A percentile compares a stretch with the other conserved stretches of the same genome.
Evolutionary conservation across 345 rosid genomes (phyloP).

Genomic region (Boechera divaricarpa): DNA sequence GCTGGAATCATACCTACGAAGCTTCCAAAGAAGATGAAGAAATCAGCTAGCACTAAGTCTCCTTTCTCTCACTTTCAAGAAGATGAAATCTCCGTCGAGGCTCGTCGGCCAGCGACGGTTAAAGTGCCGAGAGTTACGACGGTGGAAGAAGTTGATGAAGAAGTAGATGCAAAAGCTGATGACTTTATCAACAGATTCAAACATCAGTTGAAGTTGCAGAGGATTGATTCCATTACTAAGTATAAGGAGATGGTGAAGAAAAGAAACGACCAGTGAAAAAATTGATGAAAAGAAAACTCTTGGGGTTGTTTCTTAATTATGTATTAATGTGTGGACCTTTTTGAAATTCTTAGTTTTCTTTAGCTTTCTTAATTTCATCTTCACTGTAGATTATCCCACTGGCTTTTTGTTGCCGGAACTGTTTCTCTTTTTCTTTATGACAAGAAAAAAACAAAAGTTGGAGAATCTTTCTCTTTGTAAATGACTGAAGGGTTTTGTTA

Average conservation of each 20-base stretch:
- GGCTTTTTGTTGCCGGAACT: slow-evolving; percentile 12
- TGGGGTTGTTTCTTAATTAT: slow-evolving; percentile 31
- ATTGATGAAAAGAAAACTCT: not conserved
- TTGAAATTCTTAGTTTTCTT: slow-evolving; percentile 34
- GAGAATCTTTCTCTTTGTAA: not conserved
- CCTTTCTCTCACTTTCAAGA: slow-evolving; percentile 65
- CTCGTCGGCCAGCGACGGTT: slow-evolving; percentile 66
- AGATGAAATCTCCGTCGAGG: slow-evolving; percentile 51
- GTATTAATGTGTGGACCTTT: slow-evolving; percentile 1
- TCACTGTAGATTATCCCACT: slow-evolving; percentile 48
- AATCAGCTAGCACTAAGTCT: slow-evolving; percentile 75
- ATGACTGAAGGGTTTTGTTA: not conserved
- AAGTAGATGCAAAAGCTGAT: slow-evolving; percentile 83
- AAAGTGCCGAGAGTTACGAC: slow-evolving; percentile 50
- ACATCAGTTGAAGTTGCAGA: slow-evolving; percentile 75
- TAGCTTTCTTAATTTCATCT: slow-evolving; percentile 10
- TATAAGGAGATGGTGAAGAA: slow-evolving; percentile 60
- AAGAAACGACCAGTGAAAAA: slow-evolving; percentile 41
- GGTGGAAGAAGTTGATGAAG: slow-evolving; percentile 57
- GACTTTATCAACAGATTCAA: slow-evolving; percentile 76
- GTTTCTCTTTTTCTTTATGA: not conserved
- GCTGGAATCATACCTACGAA: slow-evolving; percentile 59
- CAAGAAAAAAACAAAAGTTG: not conserved
- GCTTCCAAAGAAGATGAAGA: slow-evolving; percentile 78
- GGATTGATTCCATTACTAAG: slow-evolving; percentile 67